Evolutionary conservation across 1,139 yeast genomes (phyloP).

Genomic region (Arxiozyma bovina): DNA sequence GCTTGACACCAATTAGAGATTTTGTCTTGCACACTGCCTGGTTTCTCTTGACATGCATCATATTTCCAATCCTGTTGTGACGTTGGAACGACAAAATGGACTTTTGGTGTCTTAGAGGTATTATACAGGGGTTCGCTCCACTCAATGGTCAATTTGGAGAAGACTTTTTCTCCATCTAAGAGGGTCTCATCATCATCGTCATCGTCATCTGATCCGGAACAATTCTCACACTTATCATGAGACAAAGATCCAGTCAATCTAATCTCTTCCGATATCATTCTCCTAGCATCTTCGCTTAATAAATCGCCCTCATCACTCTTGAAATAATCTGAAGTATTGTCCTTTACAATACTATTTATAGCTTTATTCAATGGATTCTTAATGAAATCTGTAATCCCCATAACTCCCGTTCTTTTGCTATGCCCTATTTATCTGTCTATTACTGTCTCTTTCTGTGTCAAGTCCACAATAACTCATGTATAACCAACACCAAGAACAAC

Average conservation of each 20-base stretch:
- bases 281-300: background rate
- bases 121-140: slow-evolving; percentile 53
- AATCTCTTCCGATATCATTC: background rate
- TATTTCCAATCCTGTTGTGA: slow-evolving; percentile 81
- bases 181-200: slow-evolving; percentile 14
- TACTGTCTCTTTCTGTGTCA: background rate
- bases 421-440: background rate
- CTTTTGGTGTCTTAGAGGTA: slow-evolving; percentile 56
- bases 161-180: slow-evolving; percentile 17
- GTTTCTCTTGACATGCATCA: slow-evolving; percentile 50
- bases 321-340: no score
- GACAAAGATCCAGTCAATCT: background rate
- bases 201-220: slow-evolving; percentile 10
- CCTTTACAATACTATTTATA: background rate
- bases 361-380: background rate
- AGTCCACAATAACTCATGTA: no score
- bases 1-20: slow-evolving; percentile 42
- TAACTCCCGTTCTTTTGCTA: background rate
- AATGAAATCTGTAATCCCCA: slow-evolving; percentile 1
- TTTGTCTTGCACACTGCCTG: slow-evolving; percentile 44
- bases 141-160: slow-evolving; percentile 40
- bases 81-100: slow-evolving; percentile 73
- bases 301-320: background rate
- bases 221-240: slow-evolving; percentile 10
- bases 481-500: no score